Evolutionary conservation across 1,139 yeast genomes (phyloP).

Genomic region (Taphrina deformans): DNA sequence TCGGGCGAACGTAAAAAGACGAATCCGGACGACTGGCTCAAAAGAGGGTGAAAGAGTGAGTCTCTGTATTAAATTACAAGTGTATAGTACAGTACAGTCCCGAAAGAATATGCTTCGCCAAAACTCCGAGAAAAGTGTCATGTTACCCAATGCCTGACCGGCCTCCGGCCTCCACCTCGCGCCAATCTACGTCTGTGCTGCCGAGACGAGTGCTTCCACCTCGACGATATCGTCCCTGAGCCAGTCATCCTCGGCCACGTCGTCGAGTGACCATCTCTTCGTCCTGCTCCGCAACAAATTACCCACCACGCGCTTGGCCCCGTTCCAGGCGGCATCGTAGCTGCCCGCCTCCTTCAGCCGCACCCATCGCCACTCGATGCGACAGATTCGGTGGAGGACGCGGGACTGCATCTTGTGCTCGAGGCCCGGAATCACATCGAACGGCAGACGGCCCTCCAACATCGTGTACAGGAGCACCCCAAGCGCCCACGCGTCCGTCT

Average conservation of each 20-base stretch:
- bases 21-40: conserved; percentile 40
- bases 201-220: conserved; percentile 1
- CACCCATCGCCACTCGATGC: conserved; percentile 89
- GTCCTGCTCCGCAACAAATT: conserved; percentile 58
- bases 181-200: too few relatives aligned
- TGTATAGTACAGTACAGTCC: too few relatives aligned
- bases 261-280: conserved; percentile 50
- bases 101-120: background rate
- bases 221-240: conserved; percentile 39
- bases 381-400: conserved; percentile 85
- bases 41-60: too few relatives aligned
- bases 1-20: conserved; percentile 57
- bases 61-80: too few relatives aligned
- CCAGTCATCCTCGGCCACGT: conserved; percentile 49
- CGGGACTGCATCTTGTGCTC: conserved; percentile 56
- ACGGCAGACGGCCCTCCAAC: conserved; percentile 82
- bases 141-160: too few relatives aligned
- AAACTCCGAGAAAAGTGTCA: background rate
- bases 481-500: conserved; percentile 90
- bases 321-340: conserved; percentile 46
- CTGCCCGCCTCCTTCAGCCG: conserved; percentile 38
- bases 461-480: conserved; percentile 86
- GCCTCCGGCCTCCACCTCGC: too few relatives aligned
- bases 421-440: conserved; percentile 66
- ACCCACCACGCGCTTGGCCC: conserved; percentile 57